Base-by-base conservation (phyloP, 2,329 filamentous ascomycete genomes). In the Cladobotryum mycophilum region DNA sequence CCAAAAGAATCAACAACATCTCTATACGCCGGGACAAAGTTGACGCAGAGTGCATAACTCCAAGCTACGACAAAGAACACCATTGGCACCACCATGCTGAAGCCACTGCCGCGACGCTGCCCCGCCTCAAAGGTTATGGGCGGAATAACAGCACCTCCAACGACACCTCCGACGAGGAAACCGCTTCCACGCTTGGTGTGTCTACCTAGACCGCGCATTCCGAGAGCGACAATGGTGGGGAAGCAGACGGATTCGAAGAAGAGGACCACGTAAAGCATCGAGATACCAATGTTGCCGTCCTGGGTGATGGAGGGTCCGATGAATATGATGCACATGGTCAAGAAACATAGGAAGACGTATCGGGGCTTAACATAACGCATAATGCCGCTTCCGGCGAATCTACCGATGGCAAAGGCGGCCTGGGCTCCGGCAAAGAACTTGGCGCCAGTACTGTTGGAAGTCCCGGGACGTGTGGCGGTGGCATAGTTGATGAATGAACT, bases 191-290 rank as follows among this genome's bases (percentile, higher is more conserved):
- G 79, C 73, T 91, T 90, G 35, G 84, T 88, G 69, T 92, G 84
- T 15, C 82, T 79, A 5, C 88, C 88, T 1, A 90, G 75, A 2
- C 86, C 86, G 18, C 85, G 79, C 73, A 89, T 88, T 8, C 85
- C 85, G 3, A 91, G 74, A 4, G 86, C 86, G 30, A 92, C 82
- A 60, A 92, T 89, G 15, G 86, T 90, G 0, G 88, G 87, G 73
- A 91, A 92, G 66, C 84, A 86, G 61, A 89, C 86, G 4, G 80
- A 85, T 68, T 89, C 88, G 67, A 91, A 91, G 72, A 91, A 89
- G 20, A 90, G 74, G 6, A 84, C 81, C 9, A 87, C 55, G 65
- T 82, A 87, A 30, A 89, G 76, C 74, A 89, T 82, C 5, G 75
- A 70, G 54, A 82, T 69, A 41, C 76, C 77, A 0, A 65, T 65